phyloP scores from a whole-genome alignment of 306 rosid genomes.

The Nissolia schottii region DNA sequence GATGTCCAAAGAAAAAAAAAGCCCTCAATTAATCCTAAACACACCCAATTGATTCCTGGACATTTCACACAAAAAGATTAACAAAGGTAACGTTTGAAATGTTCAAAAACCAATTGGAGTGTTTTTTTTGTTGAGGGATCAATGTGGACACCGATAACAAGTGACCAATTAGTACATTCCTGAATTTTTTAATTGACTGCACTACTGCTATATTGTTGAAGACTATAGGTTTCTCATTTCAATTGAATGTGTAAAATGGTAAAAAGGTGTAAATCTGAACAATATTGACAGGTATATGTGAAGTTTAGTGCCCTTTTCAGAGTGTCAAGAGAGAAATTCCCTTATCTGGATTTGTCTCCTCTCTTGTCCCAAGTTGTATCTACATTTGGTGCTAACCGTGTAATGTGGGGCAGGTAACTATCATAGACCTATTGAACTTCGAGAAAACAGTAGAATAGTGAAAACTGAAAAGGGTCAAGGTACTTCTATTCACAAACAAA shows the following conservation, averaged over 20 bases:
- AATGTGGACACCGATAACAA: too few relatives aligned
- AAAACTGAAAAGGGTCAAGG: background rate
- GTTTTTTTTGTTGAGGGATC: too few relatives aligned
- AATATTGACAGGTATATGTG: conserved; percentile 57
- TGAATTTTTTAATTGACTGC: too few relatives aligned
- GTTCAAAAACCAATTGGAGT: too few relatives aligned
- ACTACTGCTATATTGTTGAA: background rate
- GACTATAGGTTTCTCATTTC: background rate
- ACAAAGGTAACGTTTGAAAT: too few relatives aligned
- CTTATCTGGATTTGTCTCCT: conserved; percentile 58
- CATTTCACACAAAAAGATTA: too few relatives aligned
- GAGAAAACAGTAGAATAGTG: background rate
- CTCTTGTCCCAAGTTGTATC: conserved; percentile 56
- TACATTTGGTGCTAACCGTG: conserved; percentile 71
- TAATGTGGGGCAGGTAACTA: conserved; percentile 82
- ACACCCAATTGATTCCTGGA: too few relatives aligned
- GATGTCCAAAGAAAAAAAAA: too few relatives aligned
- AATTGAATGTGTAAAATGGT: background rate
- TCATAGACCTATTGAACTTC: background rate
- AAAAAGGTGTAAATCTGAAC: background rate
- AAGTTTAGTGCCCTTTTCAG: conserved; percentile 88
- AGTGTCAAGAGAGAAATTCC: conserved; percentile 68
- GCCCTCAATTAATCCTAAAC: too few relatives aligned
- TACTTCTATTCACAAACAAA: background rate
- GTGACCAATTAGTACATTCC: too few relatives aligned